Evolutionary conservation across 495 filamentous ascomycete genomes (phyloP), one percentile per base, ranked within the genome.

Genomic region (Penicillium coffeae): DNA sequence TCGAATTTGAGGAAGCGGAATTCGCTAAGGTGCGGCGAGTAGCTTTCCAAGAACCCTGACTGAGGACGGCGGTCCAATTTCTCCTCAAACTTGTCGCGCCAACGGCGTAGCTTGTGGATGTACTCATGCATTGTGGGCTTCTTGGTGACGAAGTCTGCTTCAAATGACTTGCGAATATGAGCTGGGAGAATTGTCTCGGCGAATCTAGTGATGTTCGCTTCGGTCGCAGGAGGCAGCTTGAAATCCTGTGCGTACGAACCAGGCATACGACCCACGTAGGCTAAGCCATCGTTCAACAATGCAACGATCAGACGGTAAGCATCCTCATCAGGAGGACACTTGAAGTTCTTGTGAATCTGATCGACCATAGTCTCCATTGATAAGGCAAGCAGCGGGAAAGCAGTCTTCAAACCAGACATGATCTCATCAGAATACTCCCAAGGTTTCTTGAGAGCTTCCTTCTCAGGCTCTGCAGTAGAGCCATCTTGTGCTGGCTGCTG

Each of bases 331-430:
- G 92, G 91, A 21, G 91, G 92, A 60, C 92, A 96, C 64, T 96
- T 97, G 80, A 97, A 97, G 68, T 97, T 85, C 76, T 96, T 96
- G 66, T 88, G 83, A 54, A 97, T 96, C 68, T 96, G 90, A 60
- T 99, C 94, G 22, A 96, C 90, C 92, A 99, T 97, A 1, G 91
- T 94, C 71, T 99, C 94, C 91, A 99, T 96, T 2, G 93, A 97
- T 27, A 96, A 72, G 3, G 93, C 92, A 50, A 99, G 83, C 33
- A 99, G 75, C 15, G 94, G 94, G 72, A 96, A 97, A 0, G 90
- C 90, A 12, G 91, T 96, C 73, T 97, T 96, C 38, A 99, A 81
- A 21, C 85, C 83, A 27, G 87, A 86, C 79, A 93, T 89, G 47
- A 97, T 90, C 64, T 97, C 92, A 47, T 99, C 94, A 0, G 88